A percentile compares a stretch with the other conserved stretches of the same genome.
phyloP scores from a whole-genome alignment of 352 stramenopile species.

The Phytophthora citricola region DNA sequence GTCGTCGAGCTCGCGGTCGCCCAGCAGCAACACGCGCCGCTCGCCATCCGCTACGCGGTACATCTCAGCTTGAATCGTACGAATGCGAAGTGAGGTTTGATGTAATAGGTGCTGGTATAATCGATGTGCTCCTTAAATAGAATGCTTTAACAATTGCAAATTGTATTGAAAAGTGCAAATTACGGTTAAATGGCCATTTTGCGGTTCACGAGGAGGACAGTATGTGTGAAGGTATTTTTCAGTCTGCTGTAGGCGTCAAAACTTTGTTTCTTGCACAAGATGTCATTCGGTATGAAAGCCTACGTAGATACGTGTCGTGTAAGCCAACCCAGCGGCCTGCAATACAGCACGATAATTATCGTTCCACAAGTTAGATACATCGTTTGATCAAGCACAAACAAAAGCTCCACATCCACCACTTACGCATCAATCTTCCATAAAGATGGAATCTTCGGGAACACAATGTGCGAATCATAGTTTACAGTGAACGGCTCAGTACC shows the following conservation, averaged over 20 bases:
- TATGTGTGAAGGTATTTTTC: too few relatives aligned
- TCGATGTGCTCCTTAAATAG: constrained; percentile 12
- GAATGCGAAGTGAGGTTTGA: constrained; percentile 1
- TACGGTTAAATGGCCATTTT: constrained; percentile 8
- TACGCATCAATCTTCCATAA: constrained; percentile 69
- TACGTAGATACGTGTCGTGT: constrained; percentile 31
- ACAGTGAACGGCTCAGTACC: constrained; percentile 51
- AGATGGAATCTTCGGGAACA: constrained; percentile 69
- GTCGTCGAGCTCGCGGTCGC: not conserved
- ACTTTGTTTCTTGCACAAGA: not conserved
- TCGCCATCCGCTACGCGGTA: constrained; percentile 26
- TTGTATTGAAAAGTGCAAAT: constrained; percentile 16
- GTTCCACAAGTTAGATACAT: constrained; percentile 3
- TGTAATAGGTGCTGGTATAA: not conserved
- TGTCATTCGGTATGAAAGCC: not conserved
- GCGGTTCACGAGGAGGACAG: not conserved
- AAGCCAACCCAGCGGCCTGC: constrained; percentile 62
- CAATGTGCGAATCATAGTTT: constrained; percentile 66
- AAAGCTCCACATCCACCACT: not conserved
- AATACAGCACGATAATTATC: not conserved
- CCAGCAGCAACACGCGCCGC: constrained; percentile 26
- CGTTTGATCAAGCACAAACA: not conserved
- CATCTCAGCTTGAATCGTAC: constrained; percentile 12
- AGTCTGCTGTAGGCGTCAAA: not conserved
- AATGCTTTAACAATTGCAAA: not conserved